Percentiles rank a stretch among this genome's conserved stretches.
phyloP scores from a whole-genome alignment of 1,284 basidiomycete species.

The Abortiporus biennis region DNA sequence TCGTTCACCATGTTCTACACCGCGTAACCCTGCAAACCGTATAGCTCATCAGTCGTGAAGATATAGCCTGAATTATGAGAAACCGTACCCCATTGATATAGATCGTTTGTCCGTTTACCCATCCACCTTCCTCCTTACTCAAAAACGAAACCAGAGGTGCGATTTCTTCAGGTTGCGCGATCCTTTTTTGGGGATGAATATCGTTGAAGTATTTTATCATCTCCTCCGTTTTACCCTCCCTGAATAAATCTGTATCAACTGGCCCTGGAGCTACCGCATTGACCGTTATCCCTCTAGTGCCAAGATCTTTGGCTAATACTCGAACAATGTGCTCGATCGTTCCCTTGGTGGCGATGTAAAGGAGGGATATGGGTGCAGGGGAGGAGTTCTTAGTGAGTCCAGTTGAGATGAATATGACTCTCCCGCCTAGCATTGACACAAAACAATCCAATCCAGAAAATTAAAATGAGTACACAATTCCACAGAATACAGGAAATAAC shows the following conservation, averaged over 20 bases:
- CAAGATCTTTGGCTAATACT: slow-evolving; percentile 55
- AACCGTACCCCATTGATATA: slow-evolving; percentile 48
- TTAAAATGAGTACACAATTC: background rate
- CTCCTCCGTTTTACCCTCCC: slow-evolving; percentile 41
- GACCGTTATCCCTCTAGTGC: slow-evolving; percentile 44
- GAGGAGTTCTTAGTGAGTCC: slow-evolving; percentile 35
- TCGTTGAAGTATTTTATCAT: slow-evolving; percentile 39
- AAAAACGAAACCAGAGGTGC: slow-evolving; percentile 46
- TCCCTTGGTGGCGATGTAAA: slow-evolving; percentile 45
- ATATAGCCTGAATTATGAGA: no score
- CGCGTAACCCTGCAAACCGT: no score
- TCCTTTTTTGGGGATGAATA: slow-evolving; percentile 38
- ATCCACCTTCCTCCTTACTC: slow-evolving; percentile 43
- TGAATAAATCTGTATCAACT: slow-evolving; percentile 47
- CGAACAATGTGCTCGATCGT: slow-evolving; percentile 53
- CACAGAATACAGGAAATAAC: no score
- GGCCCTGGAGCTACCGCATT: slow-evolving; percentile 53
- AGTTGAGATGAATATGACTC: slow-evolving; percentile 46
- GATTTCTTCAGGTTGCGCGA: slow-evolving; percentile 49
- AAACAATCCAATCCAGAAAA: no score
- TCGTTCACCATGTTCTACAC: no score
- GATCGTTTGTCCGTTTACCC: slow-evolving; percentile 53
- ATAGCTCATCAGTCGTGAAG: no score
- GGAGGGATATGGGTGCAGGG: slow-evolving; percentile 36
- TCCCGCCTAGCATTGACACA: slow-evolving; percentile 36